Percentiles rank a stretch among this genome's conserved stretches.
Conservation (phyloP, 768 basidiomycete species). For the Antrodiella citrinella region DNA sequence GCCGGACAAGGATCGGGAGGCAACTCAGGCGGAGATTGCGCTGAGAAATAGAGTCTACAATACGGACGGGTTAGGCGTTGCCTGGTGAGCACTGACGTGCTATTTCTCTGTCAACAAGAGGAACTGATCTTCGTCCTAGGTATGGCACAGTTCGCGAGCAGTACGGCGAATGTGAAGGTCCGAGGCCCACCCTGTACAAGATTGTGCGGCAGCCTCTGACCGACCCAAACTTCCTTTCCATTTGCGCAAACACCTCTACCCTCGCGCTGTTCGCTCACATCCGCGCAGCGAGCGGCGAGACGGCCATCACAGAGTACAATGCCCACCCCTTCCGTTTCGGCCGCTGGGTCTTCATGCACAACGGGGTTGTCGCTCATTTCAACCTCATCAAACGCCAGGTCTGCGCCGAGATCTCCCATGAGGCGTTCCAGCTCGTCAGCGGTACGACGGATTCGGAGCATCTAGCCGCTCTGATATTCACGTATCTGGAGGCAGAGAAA, state of each 20-base stretch:
- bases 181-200: conserved; percentile 18
- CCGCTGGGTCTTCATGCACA: conserved; percentile 23
- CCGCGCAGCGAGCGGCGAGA: conserved; percentile 20
- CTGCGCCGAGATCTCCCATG: conserved; percentile 10
- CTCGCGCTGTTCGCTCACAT: conserved; percentile 23
- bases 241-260: conserved; percentile 20
- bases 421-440: conserved; percentile 15
- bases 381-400: conserved; percentile 11
- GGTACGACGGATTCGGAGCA: conserved; percentile 25
- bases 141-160: conserved; percentile 15
- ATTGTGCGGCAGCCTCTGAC: conserved; percentile 19
- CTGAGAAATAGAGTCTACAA: conserved; percentile 21
- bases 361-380: conserved; percentile 22
- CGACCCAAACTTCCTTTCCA: conserved; percentile 18
- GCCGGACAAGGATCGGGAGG: conserved; percentile 9
- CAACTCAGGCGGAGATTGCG: conserved; percentile 16
- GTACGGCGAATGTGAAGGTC: conserved; percentile 18
- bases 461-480: conserved; percentile 25
- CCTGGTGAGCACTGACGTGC: conserved; percentile 11
- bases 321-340: conserved; percentile 24
- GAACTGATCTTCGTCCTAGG: conserved; percentile 3
- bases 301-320: conserved; percentile 18
- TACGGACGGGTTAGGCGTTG: conserved; percentile 19
- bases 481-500: conserved; percentile 16
- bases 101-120: neutral